Conservation (phyloP, 192 early-diverging fungal genomes). For the Irineochytrium annulatum region DNA sequence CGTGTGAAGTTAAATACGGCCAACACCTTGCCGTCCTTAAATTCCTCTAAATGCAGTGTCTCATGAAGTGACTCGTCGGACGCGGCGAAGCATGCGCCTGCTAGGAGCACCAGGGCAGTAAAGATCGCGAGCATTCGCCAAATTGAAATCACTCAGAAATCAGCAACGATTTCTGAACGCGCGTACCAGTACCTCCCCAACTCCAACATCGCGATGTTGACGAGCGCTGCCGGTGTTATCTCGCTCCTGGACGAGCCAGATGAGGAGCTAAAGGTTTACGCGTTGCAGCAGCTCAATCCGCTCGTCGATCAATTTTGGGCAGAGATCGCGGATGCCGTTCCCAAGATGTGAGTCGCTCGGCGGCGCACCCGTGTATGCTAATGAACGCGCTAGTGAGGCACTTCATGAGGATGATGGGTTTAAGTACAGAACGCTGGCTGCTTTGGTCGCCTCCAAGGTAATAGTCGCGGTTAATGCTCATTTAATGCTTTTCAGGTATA, state of each 20-base stretch:
- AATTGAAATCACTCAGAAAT: no score
- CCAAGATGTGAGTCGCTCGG: slow-evolving; percentile 71
- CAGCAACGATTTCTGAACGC: no score
- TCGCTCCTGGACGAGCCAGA: slow-evolving; percentile 90
- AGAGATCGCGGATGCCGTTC: slow-evolving; percentile 89
- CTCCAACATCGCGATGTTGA: no score
- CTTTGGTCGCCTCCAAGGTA: slow-evolving; percentile 95
- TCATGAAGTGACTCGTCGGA: no score
- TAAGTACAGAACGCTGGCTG: slow-evolving; percentile 80
- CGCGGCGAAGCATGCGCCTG: no score
- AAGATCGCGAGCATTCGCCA: no score
- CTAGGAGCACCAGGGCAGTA: no score
- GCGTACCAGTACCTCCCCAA: no score
- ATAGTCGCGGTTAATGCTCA: neutral
- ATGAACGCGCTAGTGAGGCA: slow-evolving; percentile 68
- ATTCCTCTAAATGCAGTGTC: neutral
- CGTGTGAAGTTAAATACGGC: neutral
- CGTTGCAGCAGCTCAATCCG: slow-evolving; percentile 82
- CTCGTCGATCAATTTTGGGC: slow-evolving; percentile 97
- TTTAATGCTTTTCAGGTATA: slow-evolving; percentile 64
- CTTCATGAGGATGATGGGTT: slow-evolving; percentile 91
- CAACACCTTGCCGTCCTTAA: neutral
- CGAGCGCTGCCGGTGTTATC: slow-evolving; percentile 83
- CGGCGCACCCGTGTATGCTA: neutral
- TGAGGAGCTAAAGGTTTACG: slow-evolving; percentile 88